Percentiles rank a stretch among this genome's conserved stretches.
phyloP scores from a whole-genome alignment of 2,329 filamentous ascomycete genomes.

The Penicillium sp. region DNA sequence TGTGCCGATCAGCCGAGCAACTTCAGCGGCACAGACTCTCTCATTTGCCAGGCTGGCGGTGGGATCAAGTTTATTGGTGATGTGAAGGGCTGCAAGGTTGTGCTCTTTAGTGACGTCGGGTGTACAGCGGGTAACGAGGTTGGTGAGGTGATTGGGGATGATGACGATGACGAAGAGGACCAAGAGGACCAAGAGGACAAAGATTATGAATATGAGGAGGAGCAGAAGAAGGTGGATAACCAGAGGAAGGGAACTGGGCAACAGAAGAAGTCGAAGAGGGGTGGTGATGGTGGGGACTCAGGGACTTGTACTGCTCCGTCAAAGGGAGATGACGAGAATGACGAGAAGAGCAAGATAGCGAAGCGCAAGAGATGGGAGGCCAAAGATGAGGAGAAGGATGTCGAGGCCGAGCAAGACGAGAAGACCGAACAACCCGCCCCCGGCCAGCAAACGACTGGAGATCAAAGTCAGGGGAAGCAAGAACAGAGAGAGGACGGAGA shows the following conservation, averaged over 20 bases:
- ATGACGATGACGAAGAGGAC: background rate
- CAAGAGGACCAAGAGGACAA: background rate
- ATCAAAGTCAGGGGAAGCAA: background rate
- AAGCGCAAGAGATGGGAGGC: background rate
- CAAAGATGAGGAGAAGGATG: background rate
- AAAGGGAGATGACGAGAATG: background rate
- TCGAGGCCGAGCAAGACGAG: background rate
- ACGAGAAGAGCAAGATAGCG: background rate
- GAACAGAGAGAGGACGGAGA: background rate
- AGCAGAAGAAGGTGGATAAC: background rate
- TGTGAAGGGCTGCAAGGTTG: constrained; percentile 1
- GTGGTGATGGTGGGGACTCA: background rate
- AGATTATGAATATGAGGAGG: background rate
- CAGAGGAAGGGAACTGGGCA: background rate
- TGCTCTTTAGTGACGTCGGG: background rate
- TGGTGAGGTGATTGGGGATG: background rate
- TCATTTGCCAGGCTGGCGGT: background rate
- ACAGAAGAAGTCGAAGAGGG: background rate
- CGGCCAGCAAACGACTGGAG: background rate
- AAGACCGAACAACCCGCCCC: background rate
- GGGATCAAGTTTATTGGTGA: background rate
- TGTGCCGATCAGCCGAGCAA: background rate
- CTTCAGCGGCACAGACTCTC: background rate
- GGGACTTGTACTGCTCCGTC: background rate
- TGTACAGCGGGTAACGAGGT: background rate